Conservation (phyloP, 1,139 yeast species). For the Schizosaccharomyces versatilis region DNA sequence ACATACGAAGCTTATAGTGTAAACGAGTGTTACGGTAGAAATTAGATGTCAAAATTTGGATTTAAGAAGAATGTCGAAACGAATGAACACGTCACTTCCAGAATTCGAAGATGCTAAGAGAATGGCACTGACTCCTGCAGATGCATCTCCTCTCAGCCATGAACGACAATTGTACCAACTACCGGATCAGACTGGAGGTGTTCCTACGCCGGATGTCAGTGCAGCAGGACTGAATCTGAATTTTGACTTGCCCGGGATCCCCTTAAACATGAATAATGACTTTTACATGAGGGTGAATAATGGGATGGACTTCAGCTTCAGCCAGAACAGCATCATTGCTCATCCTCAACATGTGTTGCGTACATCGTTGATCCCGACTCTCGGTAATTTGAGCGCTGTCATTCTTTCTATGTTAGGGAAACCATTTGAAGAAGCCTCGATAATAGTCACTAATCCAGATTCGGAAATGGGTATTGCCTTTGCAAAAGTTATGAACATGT, state of each 20-base stretch:
- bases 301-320: background rate
- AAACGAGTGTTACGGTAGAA: too few species aligned
- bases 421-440: background rate
- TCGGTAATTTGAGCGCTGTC: background rate
- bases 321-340: background rate
- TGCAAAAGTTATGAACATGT: background rate
- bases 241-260: background rate
- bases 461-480: constrained; percentile 2
- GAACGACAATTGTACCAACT: constrained; percentile 1
- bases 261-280: background rate
- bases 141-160: background rate
- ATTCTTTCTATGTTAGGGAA: background rate
- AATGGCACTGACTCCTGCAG: background rate
- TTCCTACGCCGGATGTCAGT: background rate
- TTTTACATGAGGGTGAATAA: background rate
- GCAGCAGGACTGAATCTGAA: background rate
- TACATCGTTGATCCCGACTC: background rate
- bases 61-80: background rate
- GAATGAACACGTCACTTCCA: background rate
- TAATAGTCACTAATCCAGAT: background rate
- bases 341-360: background rate
- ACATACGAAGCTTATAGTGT: too few species aligned
- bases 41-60: too few species aligned
- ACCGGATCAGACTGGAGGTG: background rate
- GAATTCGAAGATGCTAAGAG: background rate